phyloP scores from a whole-genome alignment of 179 eudicot genomes.

The Nepenthes alata region DNA sequence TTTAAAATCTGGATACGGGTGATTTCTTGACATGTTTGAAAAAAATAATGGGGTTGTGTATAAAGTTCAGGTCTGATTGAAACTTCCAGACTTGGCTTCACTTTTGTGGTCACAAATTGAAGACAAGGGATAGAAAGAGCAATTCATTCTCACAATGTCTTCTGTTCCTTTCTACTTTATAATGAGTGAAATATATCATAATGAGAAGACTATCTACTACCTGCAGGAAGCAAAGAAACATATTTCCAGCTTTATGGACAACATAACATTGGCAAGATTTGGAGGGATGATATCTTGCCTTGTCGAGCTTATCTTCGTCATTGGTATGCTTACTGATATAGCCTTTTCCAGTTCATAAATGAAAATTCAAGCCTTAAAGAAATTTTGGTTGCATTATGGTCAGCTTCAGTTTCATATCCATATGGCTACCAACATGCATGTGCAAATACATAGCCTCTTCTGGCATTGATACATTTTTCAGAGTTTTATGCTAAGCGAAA shows the following conservation, averaged over 20 bases:
- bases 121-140: no score
- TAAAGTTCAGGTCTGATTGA: no score
- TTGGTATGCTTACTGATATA: conserved; percentile 33
- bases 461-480: not conserved
- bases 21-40: no score
- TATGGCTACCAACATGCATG: no score
- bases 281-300: conserved; percentile 85
- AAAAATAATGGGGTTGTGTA: no score
- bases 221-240: conserved; percentile 66
- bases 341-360: not conserved
- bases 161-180: no score
- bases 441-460: not conserved
- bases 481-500: not conserved
- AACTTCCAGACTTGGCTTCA: no score
- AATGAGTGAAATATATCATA: no score
- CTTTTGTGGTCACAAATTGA: no score
- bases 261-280: conserved; percentile 57
- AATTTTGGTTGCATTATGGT: not conserved
- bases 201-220: no score
- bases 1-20: no score
- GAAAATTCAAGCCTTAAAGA: not conserved
- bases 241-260: conserved; percentile 60
- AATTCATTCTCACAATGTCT: no score
- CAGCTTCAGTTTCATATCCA: not conserved
- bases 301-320: conserved; percentile 86